Base-by-base conservation (phyloP, 2,329 filamentous ascomycete genomes). In the Cercospora sp. region DNA sequence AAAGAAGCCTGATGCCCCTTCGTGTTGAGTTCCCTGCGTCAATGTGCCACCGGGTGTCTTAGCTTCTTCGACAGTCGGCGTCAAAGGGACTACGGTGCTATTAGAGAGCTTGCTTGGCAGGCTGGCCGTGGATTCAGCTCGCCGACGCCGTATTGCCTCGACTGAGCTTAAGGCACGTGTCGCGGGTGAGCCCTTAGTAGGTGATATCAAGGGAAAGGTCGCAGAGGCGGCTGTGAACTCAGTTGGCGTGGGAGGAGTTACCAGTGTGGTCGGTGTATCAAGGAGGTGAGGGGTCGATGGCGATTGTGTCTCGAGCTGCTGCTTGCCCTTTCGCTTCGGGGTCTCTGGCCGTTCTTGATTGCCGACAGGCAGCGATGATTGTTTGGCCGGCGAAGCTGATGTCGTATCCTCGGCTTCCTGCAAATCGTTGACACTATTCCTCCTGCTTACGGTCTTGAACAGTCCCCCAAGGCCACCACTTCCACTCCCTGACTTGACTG, bases 71-170 rank as follows among this genome's bases (percentile, higher is more conserved):
- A 87, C 84, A 0, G 90, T 91, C 7, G 93, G 92, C 3, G 93
- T 91, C 63, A 95, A 83, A 8, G 93, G 90, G 70, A 87, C 88
- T 64, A 87, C 85, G 71, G 89, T 89, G 60, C 89, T 89, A 71
- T 87, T 93, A 33, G 94, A 96, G 42, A 97, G 85, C 81, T 96
- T 97, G 85, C 93, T 97, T 33, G 93, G 94, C 10, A 76, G 60
- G 51, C 71, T 77, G 10, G 72, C 74, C 9, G 55, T 30, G 18
- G 75, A 77, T 57, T 78, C 76, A 9, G 73, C 74, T 48, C 76
- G 73, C 9, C 76, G 73, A 59, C 76, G 74, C 58, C 75, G 66
- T 26, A 77, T 75, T 63, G 75, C 77, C n/a, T 78, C 76, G 3
- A 75, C 70, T 1, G 76, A 74, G 64, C 66, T 75, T 6, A 74